Percentiles rank a stretch among this genome's conserved stretches.
Evolutionary conservation across 306 rosid species (phyloP).

Genomic region (Glycine tomentella): DNA sequence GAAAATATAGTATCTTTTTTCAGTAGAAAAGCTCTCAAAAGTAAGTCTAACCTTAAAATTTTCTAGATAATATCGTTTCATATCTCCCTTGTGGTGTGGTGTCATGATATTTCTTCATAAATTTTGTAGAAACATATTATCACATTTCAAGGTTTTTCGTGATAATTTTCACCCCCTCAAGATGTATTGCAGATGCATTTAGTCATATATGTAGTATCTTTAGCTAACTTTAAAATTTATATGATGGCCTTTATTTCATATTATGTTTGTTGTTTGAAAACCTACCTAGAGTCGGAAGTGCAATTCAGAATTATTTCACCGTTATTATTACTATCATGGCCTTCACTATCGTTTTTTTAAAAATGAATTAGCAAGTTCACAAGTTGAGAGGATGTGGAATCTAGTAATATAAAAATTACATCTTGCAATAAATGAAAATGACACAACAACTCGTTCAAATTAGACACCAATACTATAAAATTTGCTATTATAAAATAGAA

Average conservation of each 20-base stretch:
- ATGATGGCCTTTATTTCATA: neutral
- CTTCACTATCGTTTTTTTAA: neutral
- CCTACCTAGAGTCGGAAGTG: neutral
- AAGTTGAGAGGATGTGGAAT: neutral
- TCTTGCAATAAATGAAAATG: neutral
- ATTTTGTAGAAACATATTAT: no score
- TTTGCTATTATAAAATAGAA: neutral
- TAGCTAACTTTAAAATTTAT: no score
- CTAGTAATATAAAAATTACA: neutral
- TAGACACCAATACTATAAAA: neutral
- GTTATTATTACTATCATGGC: neutral
- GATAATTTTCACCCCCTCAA: no score
- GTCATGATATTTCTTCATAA: no score
- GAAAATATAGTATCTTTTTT: no score
- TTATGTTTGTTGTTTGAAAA: neutral
- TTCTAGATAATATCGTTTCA: no score
- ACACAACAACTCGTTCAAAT: neutral
- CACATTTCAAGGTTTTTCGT: no score
- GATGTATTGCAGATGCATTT: no score
- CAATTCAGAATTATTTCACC: neutral
- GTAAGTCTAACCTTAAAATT: no score
- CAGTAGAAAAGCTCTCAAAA: no score
- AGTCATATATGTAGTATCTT: no score
- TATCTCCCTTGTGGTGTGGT: no score
- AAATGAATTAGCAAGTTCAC: neutral